phyloP scores from a whole-genome alignment of 441 rosid genomes.

The Metrosideros polymorpha region DNA sequence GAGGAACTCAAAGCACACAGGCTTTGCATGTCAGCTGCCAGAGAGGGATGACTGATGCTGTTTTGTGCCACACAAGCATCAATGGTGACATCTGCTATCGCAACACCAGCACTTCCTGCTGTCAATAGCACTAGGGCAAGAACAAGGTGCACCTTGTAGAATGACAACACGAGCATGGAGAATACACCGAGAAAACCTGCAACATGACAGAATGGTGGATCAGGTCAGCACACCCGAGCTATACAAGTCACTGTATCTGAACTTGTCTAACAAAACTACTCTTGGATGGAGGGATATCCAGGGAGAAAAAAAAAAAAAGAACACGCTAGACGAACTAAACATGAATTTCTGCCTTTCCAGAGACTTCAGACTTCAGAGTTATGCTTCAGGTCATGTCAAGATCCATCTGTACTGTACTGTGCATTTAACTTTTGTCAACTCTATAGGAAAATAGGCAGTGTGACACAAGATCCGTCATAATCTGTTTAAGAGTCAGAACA shows the following conservation, averaged over 20 bases:
- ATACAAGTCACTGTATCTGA: background rate
- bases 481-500: background rate
- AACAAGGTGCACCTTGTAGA: slow-evolving; percentile 55
- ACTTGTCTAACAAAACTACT: background rate
- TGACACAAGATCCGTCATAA: background rate
- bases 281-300: background rate
- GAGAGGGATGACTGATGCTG: slow-evolving; percentile 67
- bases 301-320: background rate
- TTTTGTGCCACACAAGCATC: slow-evolving; percentile 96
- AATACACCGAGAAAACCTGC: slow-evolving; percentile 67
- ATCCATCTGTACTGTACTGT: background rate
- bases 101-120: slow-evolving; percentile 64
- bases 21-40: slow-evolving; percentile 98
- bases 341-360: background rate
- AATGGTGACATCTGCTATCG: slow-evolving; percentile 91
- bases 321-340: background rate
- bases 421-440: background rate
- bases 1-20: slow-evolving; percentile 70
- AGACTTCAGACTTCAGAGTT: background rate
- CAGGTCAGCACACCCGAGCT: background rate
- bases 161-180: slow-evolving; percentile 66
- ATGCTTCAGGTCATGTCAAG: background rate
- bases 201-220: slow-evolving; percentile 1
- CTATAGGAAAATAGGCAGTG: background rate
- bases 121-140: slow-evolving; percentile 62